Conservation (phyloP, 805 yeast genomes). For the Yamadazyma laniorum region DNA sequence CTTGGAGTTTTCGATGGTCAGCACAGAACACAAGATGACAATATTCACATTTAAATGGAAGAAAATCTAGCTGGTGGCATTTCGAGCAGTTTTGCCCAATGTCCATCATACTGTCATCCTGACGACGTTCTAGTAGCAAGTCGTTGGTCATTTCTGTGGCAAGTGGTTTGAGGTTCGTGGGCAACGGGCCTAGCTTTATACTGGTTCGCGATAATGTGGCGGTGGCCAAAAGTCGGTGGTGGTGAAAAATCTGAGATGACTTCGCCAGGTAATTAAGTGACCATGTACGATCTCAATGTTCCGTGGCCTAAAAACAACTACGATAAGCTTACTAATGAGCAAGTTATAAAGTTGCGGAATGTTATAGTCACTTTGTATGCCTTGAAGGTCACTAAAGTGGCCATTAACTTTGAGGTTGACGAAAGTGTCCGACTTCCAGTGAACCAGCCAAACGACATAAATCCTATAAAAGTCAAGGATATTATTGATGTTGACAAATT, state of each 20-base stretch:
- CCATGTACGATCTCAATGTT: conserved; percentile 60
- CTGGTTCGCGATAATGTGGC: conserved; percentile 6
- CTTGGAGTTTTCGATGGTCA: conserved; percentile 43
- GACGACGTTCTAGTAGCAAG: conserved; percentile 5
- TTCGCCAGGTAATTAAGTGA: not conserved
- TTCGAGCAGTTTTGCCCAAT: conserved; percentile 57
- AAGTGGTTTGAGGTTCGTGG: not conserved
- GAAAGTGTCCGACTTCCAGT: conserved; percentile 54
- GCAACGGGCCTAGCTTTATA: conserved; percentile 1
- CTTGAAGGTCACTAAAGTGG: conserved; percentile 74
- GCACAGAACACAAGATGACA: conserved; percentile 48
- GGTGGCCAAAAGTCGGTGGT: conserved; percentile 13
- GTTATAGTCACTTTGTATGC: conserved; percentile 53
- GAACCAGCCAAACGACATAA: conserved; percentile 40
- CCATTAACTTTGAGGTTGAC: conserved; percentile 61
- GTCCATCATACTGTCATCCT: conserved; percentile 44
- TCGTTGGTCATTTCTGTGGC: conserved; percentile 7
- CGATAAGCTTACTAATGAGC: conserved; percentile 37
- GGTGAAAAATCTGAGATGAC: not conserved
- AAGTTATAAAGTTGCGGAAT: conserved; percentile 45
- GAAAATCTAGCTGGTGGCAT: conserved; percentile 54
- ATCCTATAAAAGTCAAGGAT: conserved; percentile 44
- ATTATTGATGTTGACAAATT: conserved; percentile 20
- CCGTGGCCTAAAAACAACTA: conserved; percentile 66
- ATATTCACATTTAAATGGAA: conserved; percentile 55